These are phyloP conservation scores for Ustilago vetiveriae DNA, from an alignment of 1,284 basidiomycete genomes.

Conservation along the genomic window DNA sequence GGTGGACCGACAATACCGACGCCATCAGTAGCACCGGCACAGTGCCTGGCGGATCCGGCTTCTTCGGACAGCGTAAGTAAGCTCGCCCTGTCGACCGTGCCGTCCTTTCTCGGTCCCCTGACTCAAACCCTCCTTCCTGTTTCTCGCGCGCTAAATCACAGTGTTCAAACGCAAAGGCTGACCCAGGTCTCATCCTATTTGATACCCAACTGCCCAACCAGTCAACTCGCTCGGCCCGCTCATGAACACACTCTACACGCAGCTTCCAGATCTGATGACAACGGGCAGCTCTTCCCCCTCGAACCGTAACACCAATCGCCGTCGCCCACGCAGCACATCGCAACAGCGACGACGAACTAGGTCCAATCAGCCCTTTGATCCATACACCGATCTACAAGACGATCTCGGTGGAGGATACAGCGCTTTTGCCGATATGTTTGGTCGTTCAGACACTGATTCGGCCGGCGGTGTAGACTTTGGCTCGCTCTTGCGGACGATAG, in stretches of 20 bases:
- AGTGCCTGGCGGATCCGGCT: constrained; percentile 16
- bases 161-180: constrained; percentile 35
- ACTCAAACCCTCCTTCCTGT: background rate
- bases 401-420: constrained; percentile 31
- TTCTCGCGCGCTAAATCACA: background rate
- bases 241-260: constrained; percentile 39
- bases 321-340: constrained; percentile 9
- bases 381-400: constrained; percentile 13
- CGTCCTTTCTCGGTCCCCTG: background rate
- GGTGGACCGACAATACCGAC: constrained; percentile 50
- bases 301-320: constrained; percentile 2
- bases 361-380: constrained; percentile 17
- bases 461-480: constrained; percentile 29
- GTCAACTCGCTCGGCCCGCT: constrained; percentile 34
- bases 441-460: constrained; percentile 5
- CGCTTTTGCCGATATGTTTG: constrained; percentile 38
- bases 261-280: constrained; percentile 24
- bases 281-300: constrained; percentile 3
- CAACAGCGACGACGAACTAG: constrained; percentile 20
- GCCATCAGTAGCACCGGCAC: constrained; percentile 43
- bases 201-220: background rate
- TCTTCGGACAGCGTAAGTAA: constrained; percentile 40
- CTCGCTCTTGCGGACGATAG: constrained; percentile 20
- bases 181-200: constrained; percentile 3
- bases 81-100: background rate